Conservation (phyloP, 2,329 filamentous ascomycete genomes). For the Ophiostoma tasmaniense region DNA sequence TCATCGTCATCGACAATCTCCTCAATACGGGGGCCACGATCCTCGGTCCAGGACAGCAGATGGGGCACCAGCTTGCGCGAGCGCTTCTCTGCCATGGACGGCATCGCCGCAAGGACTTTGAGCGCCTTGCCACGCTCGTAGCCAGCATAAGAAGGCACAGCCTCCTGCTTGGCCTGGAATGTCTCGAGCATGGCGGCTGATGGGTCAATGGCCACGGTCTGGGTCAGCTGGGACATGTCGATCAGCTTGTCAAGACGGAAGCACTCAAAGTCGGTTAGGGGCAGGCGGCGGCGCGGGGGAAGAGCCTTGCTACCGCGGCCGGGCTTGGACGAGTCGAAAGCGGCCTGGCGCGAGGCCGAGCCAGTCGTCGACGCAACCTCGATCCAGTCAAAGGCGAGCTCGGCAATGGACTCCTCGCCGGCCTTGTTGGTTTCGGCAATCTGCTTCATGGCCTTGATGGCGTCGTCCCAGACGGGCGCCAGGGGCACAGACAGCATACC, state of each 20-base stretch:
- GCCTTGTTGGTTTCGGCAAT: slow-evolving; percentile 56
- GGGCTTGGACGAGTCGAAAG: not conserved
- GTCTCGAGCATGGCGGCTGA: slow-evolving; percentile 50
- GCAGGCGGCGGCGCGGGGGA: slow-evolving; percentile 25
- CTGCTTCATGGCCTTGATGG: slow-evolving; percentile 64
- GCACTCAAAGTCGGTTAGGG: slow-evolving; percentile 74
- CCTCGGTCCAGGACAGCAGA: slow-evolving; percentile 70
- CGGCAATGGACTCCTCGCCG: slow-evolving; percentile 65
- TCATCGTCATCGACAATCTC: slow-evolving; percentile 25
- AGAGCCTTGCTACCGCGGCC: slow-evolving; percentile 11
- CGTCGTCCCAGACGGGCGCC: slow-evolving; percentile 80
- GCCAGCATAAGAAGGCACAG: slow-evolving; percentile 40
- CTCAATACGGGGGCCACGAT: slow-evolving; percentile 26
- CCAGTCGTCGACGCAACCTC: slow-evolving; percentile 43
- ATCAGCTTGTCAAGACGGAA: slow-evolving; percentile 59
- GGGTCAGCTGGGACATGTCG: slow-evolving; percentile 41
- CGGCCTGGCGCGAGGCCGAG: slow-evolving; percentile 44
- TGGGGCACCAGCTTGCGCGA: slow-evolving; percentile 80
- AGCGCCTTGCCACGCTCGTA: slow-evolving; percentile 69
- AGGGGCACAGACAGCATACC: slow-evolving; percentile 81
- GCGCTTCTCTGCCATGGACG: slow-evolving; percentile 72
- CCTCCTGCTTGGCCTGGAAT: slow-evolving; percentile 57
- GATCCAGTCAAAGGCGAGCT: slow-evolving; percentile 73
- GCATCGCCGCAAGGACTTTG: slow-evolving; percentile 64
- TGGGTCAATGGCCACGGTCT: slow-evolving; percentile 44